Base-by-base conservation (phyloP, 768 basidiomycete genomes). In the Daedaleopsis nitida region DNA sequence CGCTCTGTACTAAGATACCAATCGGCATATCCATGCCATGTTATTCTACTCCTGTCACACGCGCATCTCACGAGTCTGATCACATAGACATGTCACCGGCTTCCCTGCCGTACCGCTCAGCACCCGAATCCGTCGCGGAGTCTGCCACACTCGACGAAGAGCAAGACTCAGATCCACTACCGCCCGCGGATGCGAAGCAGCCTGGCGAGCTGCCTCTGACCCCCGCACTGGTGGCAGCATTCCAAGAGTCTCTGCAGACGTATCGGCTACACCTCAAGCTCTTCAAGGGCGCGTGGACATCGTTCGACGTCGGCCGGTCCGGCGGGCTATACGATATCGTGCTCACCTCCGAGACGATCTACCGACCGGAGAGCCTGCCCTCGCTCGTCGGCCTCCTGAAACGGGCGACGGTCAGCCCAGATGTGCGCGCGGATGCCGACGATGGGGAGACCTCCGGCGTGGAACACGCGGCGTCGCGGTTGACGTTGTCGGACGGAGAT, bases 291-390 rank as follows among this genome's bases (percentile, higher is more conserved):
- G 83, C 90, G 16, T 99, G 96, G 96, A 74, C 78, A 17, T 70
- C 76, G 11, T 86, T 87, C 60, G 74, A 82, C 58, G 60, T 62
- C 24, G 37, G 23, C 14, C 1, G 32, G 5, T 58, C 74, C 1
- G 73, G 73, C 14, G 76, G 77, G 9, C 70, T 65, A 2, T 94
- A 90, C 74, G 83, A 94, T 67, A 64, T 95, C 45, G 77, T 97
- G 2, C 75, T 98, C 52, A 94, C 94, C 0, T 92, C 92, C 24
- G 96, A 99, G 75, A 98, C 96, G 43, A 93, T 98, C 21, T 98
- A 99, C 70, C 80, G 86, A 27, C 75, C 79, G 12, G 82, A 85
- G 1, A 88, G 83, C 62, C 79, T 96, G 2, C 75, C 76, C 0
- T 75, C 86, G 27, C 77, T 99, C 44, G 73, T 91, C 21, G 66